Evolutionary conservation across 768 basidiomycete genomes (phyloP).

Genomic region (Leucocoprinus sp.): DNA sequence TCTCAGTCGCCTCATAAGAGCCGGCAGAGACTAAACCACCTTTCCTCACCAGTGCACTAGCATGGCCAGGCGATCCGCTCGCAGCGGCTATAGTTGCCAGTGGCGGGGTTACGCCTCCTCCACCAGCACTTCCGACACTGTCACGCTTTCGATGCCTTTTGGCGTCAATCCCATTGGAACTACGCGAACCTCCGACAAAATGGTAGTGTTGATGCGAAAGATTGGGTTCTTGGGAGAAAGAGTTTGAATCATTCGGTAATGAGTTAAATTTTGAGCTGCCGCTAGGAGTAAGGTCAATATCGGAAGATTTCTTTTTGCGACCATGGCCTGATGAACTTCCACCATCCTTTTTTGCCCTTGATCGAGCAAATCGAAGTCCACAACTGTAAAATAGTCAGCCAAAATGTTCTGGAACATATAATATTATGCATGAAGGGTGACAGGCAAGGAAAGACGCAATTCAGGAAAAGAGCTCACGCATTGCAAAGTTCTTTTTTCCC

Average conservation of each 20-base stretch:
- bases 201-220: slow-evolving; percentile 1
- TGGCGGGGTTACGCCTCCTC: slow-evolving; percentile 6
- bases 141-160: slow-evolving; percentile 26
- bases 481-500: slow-evolving; percentile 91
- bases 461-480: slow-evolving; percentile 51
- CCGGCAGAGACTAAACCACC: slow-evolving; percentile 5
- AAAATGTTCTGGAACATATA: too few species aligned
- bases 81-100: slow-evolving; percentile 9
- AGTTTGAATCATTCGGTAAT: too few species aligned
- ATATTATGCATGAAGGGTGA: too few species aligned
- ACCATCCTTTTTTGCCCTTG: slow-evolving; percentile 83
- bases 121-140: not conserved
- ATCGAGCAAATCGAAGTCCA: slow-evolving; percentile 79
- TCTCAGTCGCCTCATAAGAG: slow-evolving; percentile 2
- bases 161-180: slow-evolving; percentile 11
- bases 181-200: slow-evolving; percentile 5
- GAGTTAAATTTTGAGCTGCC: too few species aligned
- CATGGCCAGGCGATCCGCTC: slow-evolving; percentile 7
- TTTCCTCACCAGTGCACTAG: slow-evolving; percentile 5
- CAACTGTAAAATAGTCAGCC: slow-evolving; percentile 39
- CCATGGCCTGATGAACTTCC: slow-evolving; percentile 45
- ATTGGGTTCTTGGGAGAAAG: too few species aligned
- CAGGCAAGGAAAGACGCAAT: too few species aligned
- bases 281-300: not conserved
- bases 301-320: slow-evolving; percentile 52